These are phyloP conservation scores for Achaetomiella virescens DNA, from an alignment of 495 filamentous ascomycete species.

Conservation along the genomic window DNA sequence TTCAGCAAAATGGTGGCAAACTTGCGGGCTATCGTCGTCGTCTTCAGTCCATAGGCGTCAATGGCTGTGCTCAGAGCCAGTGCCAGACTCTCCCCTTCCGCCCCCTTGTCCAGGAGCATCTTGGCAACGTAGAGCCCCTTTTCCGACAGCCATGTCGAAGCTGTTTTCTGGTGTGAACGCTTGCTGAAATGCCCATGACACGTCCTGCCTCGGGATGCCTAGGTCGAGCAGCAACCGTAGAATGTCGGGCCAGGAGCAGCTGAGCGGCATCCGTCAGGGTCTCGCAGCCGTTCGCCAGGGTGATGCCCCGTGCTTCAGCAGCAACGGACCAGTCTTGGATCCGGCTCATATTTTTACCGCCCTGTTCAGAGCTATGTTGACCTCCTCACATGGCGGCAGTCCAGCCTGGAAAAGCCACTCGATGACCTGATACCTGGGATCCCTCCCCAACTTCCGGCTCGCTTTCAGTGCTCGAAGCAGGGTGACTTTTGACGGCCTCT, in stretches of 20 bases:
- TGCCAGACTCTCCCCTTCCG: conserved; percentile 34
- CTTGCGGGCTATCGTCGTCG: conserved; percentile 27
- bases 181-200: conserved; percentile 34
- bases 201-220: conserved; percentile 31
- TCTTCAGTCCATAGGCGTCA: conserved; percentile 27
- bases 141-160: conserved; percentile 33
- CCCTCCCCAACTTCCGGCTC: conserved; percentile 35
- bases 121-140: conserved; percentile 33
- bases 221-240: conserved; percentile 32
- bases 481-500: conserved; percentile 34
- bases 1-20: conserved; percentile 34
- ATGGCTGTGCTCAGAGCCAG: conserved; percentile 33
- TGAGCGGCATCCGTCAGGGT: conserved; percentile 38
- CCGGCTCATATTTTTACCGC: conserved; percentile 42
- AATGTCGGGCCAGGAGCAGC: conserved; percentile 27
- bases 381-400: conserved; percentile 31
- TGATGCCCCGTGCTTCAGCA: conserved; percentile 38
- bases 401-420: conserved; percentile 42
- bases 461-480: conserved; percentile 40
- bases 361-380: conserved; percentile 36
- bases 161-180: conserved; percentile 30
- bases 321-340: conserved; percentile 35
- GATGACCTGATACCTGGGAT: conserved; percentile 37
- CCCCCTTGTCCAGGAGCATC: conserved; percentile 38
- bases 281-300: conserved; percentile 39